Base-by-base conservation (phyloP, 140 eudicot genomes). In the Ambrosia hybrid region DNA sequence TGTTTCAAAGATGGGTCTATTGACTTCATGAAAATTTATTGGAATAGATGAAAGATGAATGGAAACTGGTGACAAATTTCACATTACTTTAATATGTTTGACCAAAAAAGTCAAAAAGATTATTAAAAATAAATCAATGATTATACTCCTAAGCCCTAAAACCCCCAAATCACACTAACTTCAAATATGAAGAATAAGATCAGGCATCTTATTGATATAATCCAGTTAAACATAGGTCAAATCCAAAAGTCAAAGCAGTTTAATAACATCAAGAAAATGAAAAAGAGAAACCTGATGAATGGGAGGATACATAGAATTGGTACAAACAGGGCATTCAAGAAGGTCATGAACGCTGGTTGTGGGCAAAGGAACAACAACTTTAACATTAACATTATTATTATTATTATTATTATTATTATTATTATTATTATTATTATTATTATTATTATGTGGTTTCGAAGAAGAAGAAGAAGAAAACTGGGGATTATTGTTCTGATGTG, bases 231-330 rank as follows among this genome's bases (percentile, higher is more conserved):
- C 60, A 53, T 7, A 48, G 51, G 55, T 56, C 64, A 70, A 61
- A 78, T 17, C 10, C 26, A 16, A 16, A 39, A 6, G 15, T 58
- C 45, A 38, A 53, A 65, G 10, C 60, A 48, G 10, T 45, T 43
- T 10, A 73, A 69, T 13, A 71, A 65, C 37, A 57, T 1, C 61
- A 75, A 21, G 3, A 57, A 16, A 56, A 14, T 0, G 26, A 21
- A 21, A 46, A 13, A 34, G 51, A 53, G 14, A 1, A 30, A 64
- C 98, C 98, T 92, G 98, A 74, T 92, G 98, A 55, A 92, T 89
- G 14, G 98, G 98, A 76, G 98, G 98, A 83, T 87, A 92, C 98
- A 92, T 89, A 67, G 95, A 92, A 87, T 87, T 89, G 74, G 98
- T 85, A 76, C 98, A 92, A 78, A 92, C 98, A 64, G 98, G 96